These are phyloP conservation scores for Cornus florida DNA, from an alignment of 148 eudicot genomes.

Conservation along the genomic window DNA sequence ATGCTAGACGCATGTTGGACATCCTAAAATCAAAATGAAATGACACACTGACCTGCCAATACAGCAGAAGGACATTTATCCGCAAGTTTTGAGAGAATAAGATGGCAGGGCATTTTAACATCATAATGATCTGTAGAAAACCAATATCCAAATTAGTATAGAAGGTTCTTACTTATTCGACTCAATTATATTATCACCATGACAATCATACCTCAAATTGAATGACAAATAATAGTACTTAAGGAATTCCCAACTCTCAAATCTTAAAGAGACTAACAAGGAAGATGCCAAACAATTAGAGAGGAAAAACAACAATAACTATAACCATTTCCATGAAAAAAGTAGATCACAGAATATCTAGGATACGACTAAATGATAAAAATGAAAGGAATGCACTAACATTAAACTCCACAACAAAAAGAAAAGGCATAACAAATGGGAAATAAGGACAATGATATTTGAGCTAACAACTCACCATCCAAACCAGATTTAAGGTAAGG, in stretches of 20 bases:
- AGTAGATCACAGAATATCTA: too few species aligned
- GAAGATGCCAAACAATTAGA: not conserved
- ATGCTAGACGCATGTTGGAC: not conserved
- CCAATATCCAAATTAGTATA: slow-evolving; percentile 1
- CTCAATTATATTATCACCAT: not conserved
- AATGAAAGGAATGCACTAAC: not conserved
- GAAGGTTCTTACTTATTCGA: not conserved
- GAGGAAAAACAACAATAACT: not conserved
- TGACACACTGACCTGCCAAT: slow-evolving; percentile 61
- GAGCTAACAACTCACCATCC: slow-evolving; percentile 58
- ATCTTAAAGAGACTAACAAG: not conserved
- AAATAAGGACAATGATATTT: not conserved
- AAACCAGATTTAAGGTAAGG: slow-evolving; percentile 87
- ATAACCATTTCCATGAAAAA: too few species aligned
- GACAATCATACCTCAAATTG: not conserved
- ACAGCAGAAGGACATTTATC: slow-evolving; percentile 96
- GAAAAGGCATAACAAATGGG: not conserved
- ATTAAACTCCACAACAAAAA: not conserved
- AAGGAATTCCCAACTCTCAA: not conserved
- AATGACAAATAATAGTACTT: not conserved
- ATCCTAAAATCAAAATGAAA: not conserved
- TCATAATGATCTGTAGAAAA: slow-evolving; percentile 90
- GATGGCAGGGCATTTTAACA: slow-evolving; percentile 99
- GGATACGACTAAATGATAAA: too few species aligned
- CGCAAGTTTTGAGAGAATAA: slow-evolving; percentile 91